Evolutionary conservation across 495 filamentous ascomycete species (phyloP), one percentile per base, ranked within the genome.

Genomic region (Aspergillus indologenus): DNA sequence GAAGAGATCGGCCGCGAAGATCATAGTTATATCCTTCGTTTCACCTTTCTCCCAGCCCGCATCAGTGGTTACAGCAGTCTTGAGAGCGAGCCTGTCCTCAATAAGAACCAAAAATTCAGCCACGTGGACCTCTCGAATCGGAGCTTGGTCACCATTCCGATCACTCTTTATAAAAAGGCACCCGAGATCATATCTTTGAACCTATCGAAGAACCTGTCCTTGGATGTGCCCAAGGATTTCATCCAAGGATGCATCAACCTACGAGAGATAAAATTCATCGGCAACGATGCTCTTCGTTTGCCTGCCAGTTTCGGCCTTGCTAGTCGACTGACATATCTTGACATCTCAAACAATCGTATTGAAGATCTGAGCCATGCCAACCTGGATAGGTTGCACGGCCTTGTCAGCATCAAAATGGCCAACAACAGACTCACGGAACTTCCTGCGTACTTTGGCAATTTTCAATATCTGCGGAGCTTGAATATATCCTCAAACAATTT

Each of bases 1-100:
- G 93, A 97, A 66, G 94, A 97, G 58, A 86, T 99, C 53, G 94
- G 94, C n/a, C 85, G 94, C 46, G 94, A 99, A 70, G 94, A 99
- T 71, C 95, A 97, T 71, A 93, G 92, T 65, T 98, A 98, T 63
- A 80, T 99, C 7, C 92, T 92, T 65, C 90, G 94, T 8, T 98
- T 98, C 74, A 89, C 91, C 22, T 99, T 98, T 69, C 78, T 96
- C 51, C 91, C 93, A 11, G 88, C 88, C 12, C 88, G 90, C 59
- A 85, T 96, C 65, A 90, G 85, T 70, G 90, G 90, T n/a, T 78
- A 78, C 51, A 83, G 80, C 58, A 89, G 77, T 73, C 73, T 87
- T 15, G 84, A 88, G 58, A 81, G 87, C 58, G 92, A 98, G 50
- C 85, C 91, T 12, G 91, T 87, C 5, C 86, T 95, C 47, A 82